These are phyloP conservation scores for Hippophae rhamnoides DNA, from an alignment of 306 rosid genomes.

Conservation along the genomic window DNA sequence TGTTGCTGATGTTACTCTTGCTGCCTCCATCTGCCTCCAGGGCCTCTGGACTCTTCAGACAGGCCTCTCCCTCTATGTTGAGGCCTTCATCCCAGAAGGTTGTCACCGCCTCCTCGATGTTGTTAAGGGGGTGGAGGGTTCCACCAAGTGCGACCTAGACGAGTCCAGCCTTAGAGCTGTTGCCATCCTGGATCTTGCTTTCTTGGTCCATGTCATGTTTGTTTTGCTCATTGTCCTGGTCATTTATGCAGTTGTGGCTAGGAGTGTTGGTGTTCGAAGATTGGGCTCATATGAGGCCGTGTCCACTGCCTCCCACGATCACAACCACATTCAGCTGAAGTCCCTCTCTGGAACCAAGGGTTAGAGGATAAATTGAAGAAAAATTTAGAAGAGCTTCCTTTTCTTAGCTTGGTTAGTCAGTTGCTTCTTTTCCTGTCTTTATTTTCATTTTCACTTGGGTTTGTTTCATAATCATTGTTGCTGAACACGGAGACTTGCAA, in stretches of 20 bases:
- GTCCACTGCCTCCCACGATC: conserved; percentile 43
- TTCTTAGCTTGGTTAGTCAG: neutral
- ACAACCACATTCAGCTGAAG: conserved; percentile 77
- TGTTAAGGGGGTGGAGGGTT: conserved; percentile 60
- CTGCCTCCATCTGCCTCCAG: conserved; percentile 49
- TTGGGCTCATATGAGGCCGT: conserved; percentile 69
- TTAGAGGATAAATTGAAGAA: conserved; percentile 12
- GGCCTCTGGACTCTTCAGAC: conserved; percentile 80
- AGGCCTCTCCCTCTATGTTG: conserved; percentile 74
- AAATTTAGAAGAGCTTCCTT: neutral
- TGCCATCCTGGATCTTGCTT: conserved; percentile 67
- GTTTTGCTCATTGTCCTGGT: conserved; percentile 44
- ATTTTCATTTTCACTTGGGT: neutral
- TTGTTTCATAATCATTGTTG: neutral
- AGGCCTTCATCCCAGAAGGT: conserved; percentile 83
- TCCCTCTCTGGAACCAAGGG: conserved; percentile 87
- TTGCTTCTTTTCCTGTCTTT: neutral
- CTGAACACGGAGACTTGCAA: neutral
- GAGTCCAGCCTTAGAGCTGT: conserved; percentile 62
- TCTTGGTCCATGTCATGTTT: conserved; percentile 51
- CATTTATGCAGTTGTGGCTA: conserved; percentile 40
- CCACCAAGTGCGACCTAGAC: conserved; percentile 80
- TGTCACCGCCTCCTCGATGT: conserved; percentile 83
- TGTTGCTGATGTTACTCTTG: conserved; percentile 55
- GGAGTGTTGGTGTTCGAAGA: conserved; percentile 35